Percentiles rank a stretch among this genome's conserved stretches.
Conservation (phyloP, 306 rosid species). For the Fragaria nilgerrensis region DNA sequence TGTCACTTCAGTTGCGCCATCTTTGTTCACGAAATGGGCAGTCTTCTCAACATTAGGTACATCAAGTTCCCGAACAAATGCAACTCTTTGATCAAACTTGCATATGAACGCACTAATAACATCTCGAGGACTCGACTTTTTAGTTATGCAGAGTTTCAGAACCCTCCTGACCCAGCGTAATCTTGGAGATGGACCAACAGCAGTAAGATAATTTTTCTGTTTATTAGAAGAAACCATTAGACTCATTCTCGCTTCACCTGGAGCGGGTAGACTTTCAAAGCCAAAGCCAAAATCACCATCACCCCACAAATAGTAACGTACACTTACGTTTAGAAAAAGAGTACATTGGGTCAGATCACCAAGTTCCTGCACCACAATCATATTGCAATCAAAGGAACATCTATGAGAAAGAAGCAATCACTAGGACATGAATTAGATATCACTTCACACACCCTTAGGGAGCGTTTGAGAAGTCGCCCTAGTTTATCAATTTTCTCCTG, state of each 20-base stretch:
- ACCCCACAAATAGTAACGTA: not conserved
- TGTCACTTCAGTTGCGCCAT: not conserved
- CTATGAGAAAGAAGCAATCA: not conserved
- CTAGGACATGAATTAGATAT: not conserved
- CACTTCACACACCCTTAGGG: not conserved
- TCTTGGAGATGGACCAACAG: not conserved
- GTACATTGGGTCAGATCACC: no score
- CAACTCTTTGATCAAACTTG: not conserved
- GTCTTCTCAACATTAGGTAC: not conserved
- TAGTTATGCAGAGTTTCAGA: not conserved
- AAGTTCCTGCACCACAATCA: not conserved
- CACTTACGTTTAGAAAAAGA: not conserved
- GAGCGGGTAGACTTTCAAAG: not conserved
- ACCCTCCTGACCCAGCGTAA: not conserved
- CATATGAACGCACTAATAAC: not conserved
- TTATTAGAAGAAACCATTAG: not conserved
- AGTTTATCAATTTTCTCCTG: not conserved
- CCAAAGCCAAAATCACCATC: not conserved
- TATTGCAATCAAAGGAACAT: not conserved
- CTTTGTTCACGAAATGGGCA: not conserved
- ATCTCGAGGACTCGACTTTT: not conserved
- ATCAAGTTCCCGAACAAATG: not conserved
- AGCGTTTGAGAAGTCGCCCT: not conserved
- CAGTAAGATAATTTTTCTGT: not conserved
- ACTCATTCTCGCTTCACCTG: not conserved